phyloP scores from a whole-genome alignment of 345 rosid genomes.

The Durio zibethinus region DNA sequence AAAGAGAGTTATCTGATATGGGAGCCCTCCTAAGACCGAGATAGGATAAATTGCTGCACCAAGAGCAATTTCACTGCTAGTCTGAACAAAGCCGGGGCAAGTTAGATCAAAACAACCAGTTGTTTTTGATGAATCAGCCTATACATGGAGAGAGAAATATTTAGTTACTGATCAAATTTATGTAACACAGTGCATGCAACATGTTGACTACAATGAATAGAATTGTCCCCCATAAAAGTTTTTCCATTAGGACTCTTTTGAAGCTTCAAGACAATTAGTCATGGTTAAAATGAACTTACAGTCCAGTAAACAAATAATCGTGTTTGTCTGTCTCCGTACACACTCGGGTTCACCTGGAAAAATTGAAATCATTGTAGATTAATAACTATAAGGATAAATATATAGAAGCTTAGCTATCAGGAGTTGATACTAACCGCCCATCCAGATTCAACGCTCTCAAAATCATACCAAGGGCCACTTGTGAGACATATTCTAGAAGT shows the following conservation, averaged over 20 bases:
- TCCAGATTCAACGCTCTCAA: constrained; percentile 48
- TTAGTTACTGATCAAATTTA: not conserved
- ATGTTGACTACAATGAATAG: no score
- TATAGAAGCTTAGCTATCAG: not conserved
- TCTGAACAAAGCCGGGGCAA: constrained; percentile 62
- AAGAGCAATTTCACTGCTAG: constrained; percentile 49
- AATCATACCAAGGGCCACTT: constrained; percentile 40
- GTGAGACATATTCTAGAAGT: constrained; percentile 39
- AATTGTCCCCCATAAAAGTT: not conserved
- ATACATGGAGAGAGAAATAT: not conserved
- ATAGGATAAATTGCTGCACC: constrained; percentile 55
- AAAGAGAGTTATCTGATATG: constrained; percentile 44
- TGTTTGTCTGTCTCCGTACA: constrained; percentile 52
- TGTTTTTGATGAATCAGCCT: constrained; percentile 43
- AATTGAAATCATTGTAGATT: not conserved
- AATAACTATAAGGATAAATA: not conserved
- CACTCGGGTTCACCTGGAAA: constrained; percentile 49
- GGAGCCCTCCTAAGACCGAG: constrained; percentile 36
- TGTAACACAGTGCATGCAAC: no score
- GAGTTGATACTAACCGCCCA: constrained; percentile 43
- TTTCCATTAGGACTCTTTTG: not conserved
- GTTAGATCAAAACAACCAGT: constrained; percentile 64
- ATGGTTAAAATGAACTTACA: constrained; percentile 24
- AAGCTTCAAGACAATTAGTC: not conserved
- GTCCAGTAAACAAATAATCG: constrained; percentile 55